Evolutionary conservation across 345 rosid species (phyloP).

Genomic region (Syzygium aqueum): DNA sequence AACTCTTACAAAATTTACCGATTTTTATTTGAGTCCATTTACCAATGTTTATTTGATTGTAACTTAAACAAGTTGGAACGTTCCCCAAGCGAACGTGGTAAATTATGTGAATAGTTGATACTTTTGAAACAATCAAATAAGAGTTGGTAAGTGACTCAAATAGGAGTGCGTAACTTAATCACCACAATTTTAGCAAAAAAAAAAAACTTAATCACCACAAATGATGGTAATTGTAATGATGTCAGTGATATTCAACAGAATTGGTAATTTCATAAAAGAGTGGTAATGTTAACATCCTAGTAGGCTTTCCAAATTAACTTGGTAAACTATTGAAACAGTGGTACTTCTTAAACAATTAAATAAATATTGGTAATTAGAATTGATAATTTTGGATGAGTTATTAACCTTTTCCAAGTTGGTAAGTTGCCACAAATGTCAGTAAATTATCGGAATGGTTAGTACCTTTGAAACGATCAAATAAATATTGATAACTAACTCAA

Average conservation of each 20-base stretch:
- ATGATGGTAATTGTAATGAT: not conserved
- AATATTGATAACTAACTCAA: not conserved
- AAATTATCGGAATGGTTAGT: too few relatives aligned
- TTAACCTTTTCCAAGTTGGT: not conserved
- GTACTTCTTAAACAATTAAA: not conserved
- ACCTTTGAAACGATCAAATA: not conserved
- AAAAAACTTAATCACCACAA: not conserved
- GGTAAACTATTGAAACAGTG: not conserved
- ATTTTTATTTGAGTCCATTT: not conserved
- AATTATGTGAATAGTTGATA: not conserved
- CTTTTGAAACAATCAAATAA: not conserved
- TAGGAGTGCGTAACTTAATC: not conserved
- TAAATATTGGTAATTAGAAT: not conserved
- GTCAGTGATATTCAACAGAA: not conserved
- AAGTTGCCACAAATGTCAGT: not conserved
- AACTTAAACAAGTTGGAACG: not conserved
- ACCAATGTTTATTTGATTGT: not conserved
- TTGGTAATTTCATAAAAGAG: not conserved
- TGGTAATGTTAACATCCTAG: not conserved
- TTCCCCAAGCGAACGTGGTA: not conserved
- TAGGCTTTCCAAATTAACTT: not conserved
- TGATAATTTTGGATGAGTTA: not conserved
- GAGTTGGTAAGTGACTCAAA: not conserved
- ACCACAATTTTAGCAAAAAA: too few relatives aligned
- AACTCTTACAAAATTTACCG: not conserved